These are phyloP conservation scores for Candida sanyaensis DNA, from an alignment of 1,139 yeast genomes.

Conservation along the genomic window DNA sequence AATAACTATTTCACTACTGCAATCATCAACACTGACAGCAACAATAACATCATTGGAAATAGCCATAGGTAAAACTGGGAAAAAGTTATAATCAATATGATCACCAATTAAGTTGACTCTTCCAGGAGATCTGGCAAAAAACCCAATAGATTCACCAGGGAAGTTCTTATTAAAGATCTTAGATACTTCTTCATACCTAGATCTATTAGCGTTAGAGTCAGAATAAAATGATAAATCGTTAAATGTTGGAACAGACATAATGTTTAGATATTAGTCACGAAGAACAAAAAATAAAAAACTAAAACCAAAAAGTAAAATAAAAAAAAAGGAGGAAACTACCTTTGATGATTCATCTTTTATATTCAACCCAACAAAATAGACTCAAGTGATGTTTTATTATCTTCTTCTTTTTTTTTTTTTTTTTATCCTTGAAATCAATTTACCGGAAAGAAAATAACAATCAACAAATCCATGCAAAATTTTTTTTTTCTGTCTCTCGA, in stretches of 20 bases:
- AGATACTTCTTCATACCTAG: slow-evolving; percentile 28
- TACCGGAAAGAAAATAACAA: no score
- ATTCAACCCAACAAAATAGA: neutral
- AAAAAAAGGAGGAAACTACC: neutral
- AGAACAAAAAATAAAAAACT: neutral
- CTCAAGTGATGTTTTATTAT: neutral
- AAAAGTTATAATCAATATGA: slow-evolving; percentile 70
- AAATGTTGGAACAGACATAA: slow-evolving; percentile 30
- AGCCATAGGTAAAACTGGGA: slow-evolving; percentile 77
- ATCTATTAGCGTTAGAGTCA: slow-evolving; percentile 21
- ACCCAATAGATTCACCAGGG: slow-evolving; percentile 32
- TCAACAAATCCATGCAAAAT: no score
- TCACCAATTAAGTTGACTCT: slow-evolving; percentile 77
- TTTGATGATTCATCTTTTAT: neutral
- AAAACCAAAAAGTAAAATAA: neutral
- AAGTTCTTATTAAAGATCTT: slow-evolving; percentile 22
- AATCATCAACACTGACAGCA: slow-evolving; percentile 32
- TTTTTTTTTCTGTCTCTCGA: no score
- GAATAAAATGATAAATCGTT: slow-evolving; percentile 39
- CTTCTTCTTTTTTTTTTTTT: neutral
- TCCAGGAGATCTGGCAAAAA: slow-evolving; percentile 68
- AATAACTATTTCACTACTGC: slow-evolving; percentile 33
- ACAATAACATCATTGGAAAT: slow-evolving; percentile 67
- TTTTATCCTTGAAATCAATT: neutral
- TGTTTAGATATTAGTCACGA: neutral